Base-by-base conservation (phyloP, 176 grass and related monocot species). In the Raddia guianensis region DNA sequence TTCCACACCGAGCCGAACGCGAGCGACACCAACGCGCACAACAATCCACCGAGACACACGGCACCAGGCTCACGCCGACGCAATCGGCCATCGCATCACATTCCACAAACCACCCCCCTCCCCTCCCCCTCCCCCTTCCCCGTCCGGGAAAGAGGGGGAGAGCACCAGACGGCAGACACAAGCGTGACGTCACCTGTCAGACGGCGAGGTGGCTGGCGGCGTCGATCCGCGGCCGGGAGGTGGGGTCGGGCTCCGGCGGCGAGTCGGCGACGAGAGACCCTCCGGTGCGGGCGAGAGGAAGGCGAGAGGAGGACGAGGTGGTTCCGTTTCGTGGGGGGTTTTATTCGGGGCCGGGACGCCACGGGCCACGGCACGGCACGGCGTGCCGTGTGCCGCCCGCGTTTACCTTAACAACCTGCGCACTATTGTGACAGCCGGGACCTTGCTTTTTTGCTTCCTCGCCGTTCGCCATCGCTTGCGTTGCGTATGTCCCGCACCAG, bases 381-480 rank as follows among this genome's bases (percentile, higher is more conserved):
- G 27, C 27, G 27, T 27, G 27, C 27, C 27, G 27, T 27, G 27
- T 27, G 27, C 27, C 27, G 27, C 27, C 27, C 27, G 84, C 84
- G 69, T 49, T 74, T 86, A 73, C 84, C 76, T 12, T 69, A 70
- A 63, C 74, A 44, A 63, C 66, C 74, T 45, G 58, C 84, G 56
- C 68, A 63, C 68, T 42, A 15, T 12, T 3, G 1, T 13, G 12
- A 10, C 27, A 27, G 27, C 27, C 27, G 1, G 27, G 27, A 27
- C 27, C 1, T 27, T 27, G 27, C 27, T 27, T 27, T 27, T 27
- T 27, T 27, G 27, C 27, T 27, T 27, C 27, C 27, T 27, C 27
- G 27, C 27, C 27, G 27, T 27, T 27, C 27, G 27, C 27, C 27
- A 27, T 27, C 27, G 27, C 27, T 27, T 27, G 27, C 27, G 27